These are phyloP conservation scores for Parathielavia hyrcaniae DNA, from an alignment of 495 filamentous ascomycete species.

Conservation along the genomic window DNA sequence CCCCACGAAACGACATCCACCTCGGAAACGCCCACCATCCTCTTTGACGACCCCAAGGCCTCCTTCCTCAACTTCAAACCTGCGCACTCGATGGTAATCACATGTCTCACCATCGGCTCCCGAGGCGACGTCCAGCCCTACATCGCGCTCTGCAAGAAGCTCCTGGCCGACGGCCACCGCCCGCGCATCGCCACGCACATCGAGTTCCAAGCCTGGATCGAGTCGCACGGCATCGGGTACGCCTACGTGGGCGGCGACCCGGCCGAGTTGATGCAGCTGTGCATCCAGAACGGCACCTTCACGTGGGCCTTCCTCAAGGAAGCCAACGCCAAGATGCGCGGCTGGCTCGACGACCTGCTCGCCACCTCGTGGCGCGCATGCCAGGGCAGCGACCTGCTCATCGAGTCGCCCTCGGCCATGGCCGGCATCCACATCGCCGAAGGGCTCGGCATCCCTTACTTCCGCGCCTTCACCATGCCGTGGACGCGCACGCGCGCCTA, in stretches of 20 bases:
- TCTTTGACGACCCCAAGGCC: conserved; percentile 86
- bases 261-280: conserved; percentile 88
- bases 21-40: conserved; percentile 59
- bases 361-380: conserved; percentile 79
- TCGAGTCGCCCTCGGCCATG: conserved; percentile 97
- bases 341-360: conserved; percentile 87
- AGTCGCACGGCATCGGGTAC: conserved; percentile 89
- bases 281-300: conserved; percentile 96
- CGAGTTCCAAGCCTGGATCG: conserved; percentile 85
- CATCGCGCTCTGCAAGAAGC: conserved; percentile 88
- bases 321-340: conserved; percentile 81
- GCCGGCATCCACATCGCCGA: conserved; percentile 98
- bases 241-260: conserved; percentile 83
- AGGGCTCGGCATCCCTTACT: conserved; percentile 87
- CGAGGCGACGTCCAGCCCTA: conserved; percentile 96
- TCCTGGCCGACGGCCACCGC: conserved; percentile 80
- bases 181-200: conserved; percentile 85
- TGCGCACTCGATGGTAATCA: conserved; percentile 70
- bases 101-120: conserved; percentile 92
- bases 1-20: conserved; percentile 48
- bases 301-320: conserved; percentile 85
- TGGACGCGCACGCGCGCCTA: conserved; percentile 96
- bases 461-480: conserved; percentile 97
- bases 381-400: conserved; percentile 80
- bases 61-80: conserved; percentile 97